Base-by-base conservation (phyloP, 2,329 filamentous ascomycete species). In the Aspergillus sp. region DNA sequence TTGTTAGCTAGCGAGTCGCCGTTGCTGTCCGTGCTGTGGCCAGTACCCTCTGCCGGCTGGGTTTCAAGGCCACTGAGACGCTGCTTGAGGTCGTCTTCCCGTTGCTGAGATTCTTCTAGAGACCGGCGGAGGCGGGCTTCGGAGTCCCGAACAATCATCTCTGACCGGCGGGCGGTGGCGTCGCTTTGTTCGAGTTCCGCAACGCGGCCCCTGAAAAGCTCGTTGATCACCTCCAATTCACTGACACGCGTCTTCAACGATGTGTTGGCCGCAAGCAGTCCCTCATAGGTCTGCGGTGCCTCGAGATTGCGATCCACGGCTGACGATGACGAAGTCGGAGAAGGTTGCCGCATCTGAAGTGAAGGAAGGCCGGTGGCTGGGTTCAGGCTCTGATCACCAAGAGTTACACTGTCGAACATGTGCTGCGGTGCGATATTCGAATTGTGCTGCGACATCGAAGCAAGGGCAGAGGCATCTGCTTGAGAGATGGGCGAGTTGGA, bases 221-320 rank as follows among this genome's bases (percentile, higher is more conserved):
- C 82, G 50, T 88, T 95, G 67, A 98, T 95, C 32, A 98, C 75
- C 56, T 98, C 91, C 15, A 98, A 72, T 59, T 98, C 91, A 47
- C 81, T 91, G 20, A 98, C 89, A 26, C 91, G 80, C 1, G 91
- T 98, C 64, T 93, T 93, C n/a, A 96, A 70, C 31, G 79, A 81
- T 4, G 83, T 83, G 57, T 93, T 94, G 40, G 80, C 75, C 2
- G 81, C 80, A 32, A 86, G 68, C 15, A 93, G 72, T 39, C 83
- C 79, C 52, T 94, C 84, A 56, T 85, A 86, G 3, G 80, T 81
- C 52, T 86, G 81, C 1, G 82, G 76, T 4, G 75, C 68, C 37
- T 88, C 83, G 35, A 79, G 67, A 42, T 78, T 71, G 29, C 80
- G 78, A 38, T 72, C 63, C 41, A 76, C 73, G 37, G 72, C 48